phyloP scores from a whole-genome alignment of 306 rosid genomes.

The Lathyrus tuberosus region DNA sequence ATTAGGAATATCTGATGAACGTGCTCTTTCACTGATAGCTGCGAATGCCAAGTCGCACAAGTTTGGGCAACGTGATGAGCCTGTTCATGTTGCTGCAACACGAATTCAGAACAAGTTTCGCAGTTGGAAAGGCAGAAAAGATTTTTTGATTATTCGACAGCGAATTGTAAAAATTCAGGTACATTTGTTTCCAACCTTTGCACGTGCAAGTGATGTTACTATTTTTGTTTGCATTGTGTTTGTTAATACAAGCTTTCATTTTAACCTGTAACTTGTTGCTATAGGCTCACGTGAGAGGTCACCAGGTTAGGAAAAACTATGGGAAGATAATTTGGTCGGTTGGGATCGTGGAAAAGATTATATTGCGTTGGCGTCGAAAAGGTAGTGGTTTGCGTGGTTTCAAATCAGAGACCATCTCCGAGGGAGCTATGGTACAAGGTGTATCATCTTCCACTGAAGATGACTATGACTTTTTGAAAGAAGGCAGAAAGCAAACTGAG shows the following conservation, averaged over 20 bases:
- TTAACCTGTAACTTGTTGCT: constrained; percentile 22
- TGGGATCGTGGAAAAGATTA: constrained; percentile 83
- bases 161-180: constrained; percentile 91
- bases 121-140: constrained; percentile 82
- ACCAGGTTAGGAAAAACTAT: constrained; percentile 77
- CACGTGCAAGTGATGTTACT: constrained; percentile 3
- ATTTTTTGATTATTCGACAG: constrained; percentile 64
- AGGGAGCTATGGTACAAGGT: constrained; percentile 48
- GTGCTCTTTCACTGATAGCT: constrained; percentile 58
- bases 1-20: constrained; percentile 61
- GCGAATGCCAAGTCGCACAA: constrained; percentile 47
- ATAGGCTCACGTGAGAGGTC: constrained; percentile 93
- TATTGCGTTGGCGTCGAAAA: constrained; percentile 87
- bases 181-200: background rate
- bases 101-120: constrained; percentile 83
- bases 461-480: constrained; percentile 68
- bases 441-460: constrained; percentile 53
- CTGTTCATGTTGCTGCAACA: constrained; percentile 72
- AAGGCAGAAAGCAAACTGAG: constrained; percentile 86
- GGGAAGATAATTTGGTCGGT: constrained; percentile 75
- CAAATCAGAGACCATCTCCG: constrained; percentile 57
- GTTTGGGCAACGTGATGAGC: constrained; percentile 51
- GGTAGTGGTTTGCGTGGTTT: constrained; percentile 91
- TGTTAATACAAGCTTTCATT: background rate
- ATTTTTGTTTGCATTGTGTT: background rate